Evolutionary conservation across 345 rosid genomes (phyloP).

Genomic region (Luvunga scandens): DNA sequence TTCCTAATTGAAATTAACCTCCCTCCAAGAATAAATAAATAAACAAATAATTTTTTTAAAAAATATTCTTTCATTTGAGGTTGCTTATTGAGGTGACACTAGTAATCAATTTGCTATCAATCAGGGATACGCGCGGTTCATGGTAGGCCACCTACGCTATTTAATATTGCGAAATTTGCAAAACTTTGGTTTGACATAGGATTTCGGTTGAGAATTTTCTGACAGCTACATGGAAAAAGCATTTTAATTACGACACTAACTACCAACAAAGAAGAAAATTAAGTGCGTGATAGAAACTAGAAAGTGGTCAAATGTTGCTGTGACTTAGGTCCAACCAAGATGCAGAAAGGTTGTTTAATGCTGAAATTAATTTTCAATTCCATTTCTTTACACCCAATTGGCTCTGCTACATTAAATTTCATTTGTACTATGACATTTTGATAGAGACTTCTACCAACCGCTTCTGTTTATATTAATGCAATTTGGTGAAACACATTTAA

Average conservation of each 20-base stretch:
- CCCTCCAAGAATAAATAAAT: no score
- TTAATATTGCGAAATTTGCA: background rate
- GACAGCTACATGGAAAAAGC: background rate
- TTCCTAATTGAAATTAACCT: no score
- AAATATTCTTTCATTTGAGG: no score
- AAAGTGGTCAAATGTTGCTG: background rate
- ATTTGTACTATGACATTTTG: background rate
- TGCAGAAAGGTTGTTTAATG: conserved; percentile 5
- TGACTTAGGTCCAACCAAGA: conserved; percentile 6
- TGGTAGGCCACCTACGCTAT: conserved; percentile 10
- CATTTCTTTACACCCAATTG: background rate
- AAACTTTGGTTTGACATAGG: conserved; percentile 3
- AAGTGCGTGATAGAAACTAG: no score
- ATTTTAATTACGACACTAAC: background rate
- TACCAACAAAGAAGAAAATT: background rate
- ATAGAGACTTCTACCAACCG: conserved; percentile 14
- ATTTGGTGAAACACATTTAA: background rate
- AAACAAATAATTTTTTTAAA: no score
- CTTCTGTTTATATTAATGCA: conserved; percentile 9
- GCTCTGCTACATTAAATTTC: background rate
- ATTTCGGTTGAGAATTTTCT: background rate
- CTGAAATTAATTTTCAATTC: background rate
- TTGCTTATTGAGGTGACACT: no score
- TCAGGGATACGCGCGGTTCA: background rate
- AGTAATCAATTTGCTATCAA: background rate